A percentile compares a stretch with the other conserved stretches of the same genome.
These are phyloP conservation scores for Stromatinia cepivora DNA, from an alignment of 2,329 filamentous ascomycete species.

Conservation along the genomic window DNA sequence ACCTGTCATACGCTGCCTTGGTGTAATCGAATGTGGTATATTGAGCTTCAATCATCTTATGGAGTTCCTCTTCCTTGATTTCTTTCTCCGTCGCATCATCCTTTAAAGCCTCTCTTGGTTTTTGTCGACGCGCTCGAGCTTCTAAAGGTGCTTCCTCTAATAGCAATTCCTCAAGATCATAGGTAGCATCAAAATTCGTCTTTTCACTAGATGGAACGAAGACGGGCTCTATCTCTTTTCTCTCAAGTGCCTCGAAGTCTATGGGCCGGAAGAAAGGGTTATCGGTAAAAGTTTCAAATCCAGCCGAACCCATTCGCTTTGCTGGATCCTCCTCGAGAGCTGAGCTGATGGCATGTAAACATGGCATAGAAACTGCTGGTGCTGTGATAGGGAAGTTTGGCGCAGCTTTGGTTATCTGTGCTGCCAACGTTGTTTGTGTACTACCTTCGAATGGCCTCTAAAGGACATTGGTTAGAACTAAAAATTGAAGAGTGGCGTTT, in stretches of 20 bases:
- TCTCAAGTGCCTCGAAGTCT: slow-evolving; percentile 80
- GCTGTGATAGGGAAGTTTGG: slow-evolving; percentile 91
- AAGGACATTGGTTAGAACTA: slow-evolving; percentile 20
- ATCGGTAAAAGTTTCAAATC: slow-evolving; percentile 80
- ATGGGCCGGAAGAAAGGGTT: slow-evolving; percentile 87
- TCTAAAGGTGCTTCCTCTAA: slow-evolving; percentile 94
- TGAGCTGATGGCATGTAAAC: slow-evolving; percentile 83
- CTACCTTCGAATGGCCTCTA: slow-evolving; percentile 92
- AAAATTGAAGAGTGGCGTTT: background rate
- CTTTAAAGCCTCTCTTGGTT: slow-evolving; percentile 86
- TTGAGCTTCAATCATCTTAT: slow-evolving; percentile 89
- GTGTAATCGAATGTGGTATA: slow-evolving; percentile 98
- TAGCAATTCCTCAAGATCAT: slow-evolving; percentile 90
- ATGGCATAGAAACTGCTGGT: slow-evolving; percentile 84
- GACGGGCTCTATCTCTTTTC: slow-evolving; percentile 85
- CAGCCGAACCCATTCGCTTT: slow-evolving; percentile 77
- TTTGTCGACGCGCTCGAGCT: slow-evolving; percentile 87
- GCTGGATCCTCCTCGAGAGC: slow-evolving; percentile 78
- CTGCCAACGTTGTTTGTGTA: slow-evolving; percentile 76
- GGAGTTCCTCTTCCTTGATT: slow-evolving; percentile 89
- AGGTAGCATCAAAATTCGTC: slow-evolving; percentile 98
- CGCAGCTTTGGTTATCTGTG: slow-evolving; percentile 76
- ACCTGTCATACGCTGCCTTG: slow-evolving; percentile 73
- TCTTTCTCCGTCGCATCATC: slow-evolving; percentile 95
- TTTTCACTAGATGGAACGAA: slow-evolving; percentile 95